A percentile compares a stretch with the other conserved stretches of the same genome.
phyloP scores from a whole-genome alignment of 257 asterid genomes.

The Buddleja alternifolia region DNA sequence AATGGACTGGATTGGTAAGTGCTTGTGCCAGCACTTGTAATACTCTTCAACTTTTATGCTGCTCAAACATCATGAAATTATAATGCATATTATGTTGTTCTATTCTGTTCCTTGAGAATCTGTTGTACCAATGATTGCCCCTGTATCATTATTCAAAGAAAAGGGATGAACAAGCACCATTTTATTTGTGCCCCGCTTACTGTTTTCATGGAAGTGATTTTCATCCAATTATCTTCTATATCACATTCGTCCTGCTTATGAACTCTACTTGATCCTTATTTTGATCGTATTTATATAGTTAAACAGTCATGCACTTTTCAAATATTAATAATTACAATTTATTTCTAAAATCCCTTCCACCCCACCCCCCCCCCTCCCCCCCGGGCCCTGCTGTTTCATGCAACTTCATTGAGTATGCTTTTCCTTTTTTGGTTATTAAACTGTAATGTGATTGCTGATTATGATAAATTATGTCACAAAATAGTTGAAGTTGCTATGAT shows the following conservation, averaged over 20 bases:
- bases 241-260: background rate
- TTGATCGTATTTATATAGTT: background rate
- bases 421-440: conserved; percentile 3
- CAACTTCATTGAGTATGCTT: background rate
- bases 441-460: conserved; percentile 1
- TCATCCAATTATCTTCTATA: conserved; percentile 9
- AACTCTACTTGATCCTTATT: background rate
- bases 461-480: background rate
- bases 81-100: background rate
- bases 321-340: background rate
- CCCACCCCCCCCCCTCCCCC: background rate
- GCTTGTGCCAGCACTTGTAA: conserved; percentile 1
- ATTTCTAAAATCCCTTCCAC: too few relatives aligned
- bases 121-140: background rate
- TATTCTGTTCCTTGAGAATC: background rate
- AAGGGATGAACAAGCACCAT: background rate
- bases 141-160: background rate
- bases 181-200: background rate
- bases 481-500: conserved; percentile 1
- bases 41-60: background rate
- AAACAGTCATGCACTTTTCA: background rate
- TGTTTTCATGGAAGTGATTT: background rate
- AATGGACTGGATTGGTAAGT: conserved; percentile 96
- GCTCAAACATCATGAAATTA: conserved; percentile 5
- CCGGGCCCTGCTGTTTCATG: background rate